These are phyloP conservation scores for Acmispon strigosus DNA, from an alignment of 306 rosid species.

Conservation along the genomic window DNA sequence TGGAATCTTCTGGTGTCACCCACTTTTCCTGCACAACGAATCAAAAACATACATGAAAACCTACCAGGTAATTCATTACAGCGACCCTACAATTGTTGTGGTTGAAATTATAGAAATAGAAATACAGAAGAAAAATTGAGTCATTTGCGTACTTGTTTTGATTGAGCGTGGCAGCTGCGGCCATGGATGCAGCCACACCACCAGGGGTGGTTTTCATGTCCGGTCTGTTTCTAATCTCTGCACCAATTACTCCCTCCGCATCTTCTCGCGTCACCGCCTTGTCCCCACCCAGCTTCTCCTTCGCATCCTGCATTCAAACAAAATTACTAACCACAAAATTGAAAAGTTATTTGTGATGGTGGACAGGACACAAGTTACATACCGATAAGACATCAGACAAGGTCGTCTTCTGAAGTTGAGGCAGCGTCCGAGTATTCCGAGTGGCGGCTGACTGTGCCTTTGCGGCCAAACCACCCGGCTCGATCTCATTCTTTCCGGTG, in stretches of 20 bases:
- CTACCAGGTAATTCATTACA: no score
- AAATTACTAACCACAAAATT: no score
- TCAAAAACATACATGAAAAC: no score
- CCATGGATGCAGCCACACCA: constrained; percentile 52
- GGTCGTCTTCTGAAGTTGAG: constrained; percentile 18
- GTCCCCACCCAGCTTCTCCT: constrained; percentile 27
- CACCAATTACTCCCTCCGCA: constrained; percentile 51
- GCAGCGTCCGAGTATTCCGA: constrained; percentile 19
- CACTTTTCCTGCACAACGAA: neutral
- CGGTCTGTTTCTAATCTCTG: constrained; percentile 50
- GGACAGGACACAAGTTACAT: no score
- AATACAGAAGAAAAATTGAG: no score
- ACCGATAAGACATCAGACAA: constrained; percentile 37
- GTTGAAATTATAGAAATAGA: no score
- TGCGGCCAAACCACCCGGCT: constrained; percentile 31
- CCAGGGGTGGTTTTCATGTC: constrained; percentile 56
- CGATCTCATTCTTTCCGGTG: constrained; percentile 9
- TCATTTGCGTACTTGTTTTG: constrained; percentile 25
- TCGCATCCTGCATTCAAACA: constrained; percentile 39
- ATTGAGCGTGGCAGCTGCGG: constrained; percentile 47
- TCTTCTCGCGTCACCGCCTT: constrained; percentile 61
- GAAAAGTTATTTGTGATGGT: no score
- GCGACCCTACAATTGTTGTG: no score
- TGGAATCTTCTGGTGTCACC: neutral
- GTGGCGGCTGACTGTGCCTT: constrained; percentile 46